A percentile compares a stretch with the other conserved stretches of the same genome.
Evolutionary conservation across 2,329 filamentous ascomycete species (phyloP).

Genomic region (Alternaria sp.): DNA sequence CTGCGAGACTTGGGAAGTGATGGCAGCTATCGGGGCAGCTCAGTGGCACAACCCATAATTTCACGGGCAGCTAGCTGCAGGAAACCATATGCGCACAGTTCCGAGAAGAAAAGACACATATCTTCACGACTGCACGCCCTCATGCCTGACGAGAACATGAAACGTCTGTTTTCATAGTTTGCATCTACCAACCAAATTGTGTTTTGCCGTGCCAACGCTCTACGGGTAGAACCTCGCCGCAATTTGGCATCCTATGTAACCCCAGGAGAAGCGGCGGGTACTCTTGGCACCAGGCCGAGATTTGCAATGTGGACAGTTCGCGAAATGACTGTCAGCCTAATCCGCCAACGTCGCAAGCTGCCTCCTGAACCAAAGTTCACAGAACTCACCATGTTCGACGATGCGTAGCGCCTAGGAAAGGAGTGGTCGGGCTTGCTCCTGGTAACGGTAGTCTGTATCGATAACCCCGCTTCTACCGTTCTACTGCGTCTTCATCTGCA

Average conservation of each 20-base stretch:
- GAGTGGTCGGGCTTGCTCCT: slow-evolving; percentile 3
- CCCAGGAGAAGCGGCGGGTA: slow-evolving; percentile 9
- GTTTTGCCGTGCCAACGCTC: slow-evolving; percentile 7
- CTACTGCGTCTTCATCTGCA: slow-evolving; percentile 14
- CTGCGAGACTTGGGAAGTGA: background rate
- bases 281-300: slow-evolving; percentile 27
- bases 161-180: background rate
- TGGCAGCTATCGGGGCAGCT: background rate
- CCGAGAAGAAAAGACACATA: background rate
- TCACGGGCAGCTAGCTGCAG: background rate
- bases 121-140: background rate
- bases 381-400: slow-evolving; percentile 3
- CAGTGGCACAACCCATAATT: background rate
- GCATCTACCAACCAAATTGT: background rate
- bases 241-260: slow-evolving; percentile 5
- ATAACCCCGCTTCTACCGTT: slow-evolving; percentile 17
- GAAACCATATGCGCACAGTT: background rate
- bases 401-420: slow-evolving; percentile 10
- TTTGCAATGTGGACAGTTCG: slow-evolving; percentile 18
- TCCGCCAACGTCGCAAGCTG: slow-evolving; percentile 11
- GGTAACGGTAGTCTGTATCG: slow-evolving; percentile 6
- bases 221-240: background rate
- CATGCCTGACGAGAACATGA: background rate
- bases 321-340: slow-evolving; percentile 20
- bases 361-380: slow-evolving; percentile 14